Percentiles rank a stretch among this genome's conserved stretches.
Evolutionary conservation across 176 grass and related monocot species (phyloP).

Genomic region (Bromus sterilis): DNA sequence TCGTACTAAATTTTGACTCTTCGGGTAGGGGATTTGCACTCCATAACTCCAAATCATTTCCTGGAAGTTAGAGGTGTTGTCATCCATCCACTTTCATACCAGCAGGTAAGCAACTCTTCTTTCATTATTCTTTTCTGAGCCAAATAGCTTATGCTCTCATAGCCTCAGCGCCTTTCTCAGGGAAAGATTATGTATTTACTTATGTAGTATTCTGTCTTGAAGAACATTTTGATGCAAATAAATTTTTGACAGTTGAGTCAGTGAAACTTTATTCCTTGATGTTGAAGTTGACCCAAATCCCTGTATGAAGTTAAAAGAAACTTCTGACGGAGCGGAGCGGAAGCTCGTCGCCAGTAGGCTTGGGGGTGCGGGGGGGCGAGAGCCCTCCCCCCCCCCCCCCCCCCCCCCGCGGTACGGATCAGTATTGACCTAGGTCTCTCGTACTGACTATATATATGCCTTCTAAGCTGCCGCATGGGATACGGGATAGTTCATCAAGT

Average conservation of each 20-base stretch:
- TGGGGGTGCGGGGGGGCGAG: too few relatives aligned
- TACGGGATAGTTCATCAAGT: too few relatives aligned
- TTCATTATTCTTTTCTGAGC: not conserved
- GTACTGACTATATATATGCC: too few relatives aligned
- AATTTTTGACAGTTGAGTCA: not conserved
- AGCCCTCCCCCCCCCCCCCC: too few relatives aligned
- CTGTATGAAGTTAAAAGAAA: too few relatives aligned
- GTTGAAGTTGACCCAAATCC: not conserved
- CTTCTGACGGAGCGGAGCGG: too few relatives aligned
- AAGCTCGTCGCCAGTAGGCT: too few relatives aligned
- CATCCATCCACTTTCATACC: slow-evolving; percentile 93
- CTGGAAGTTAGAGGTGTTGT: slow-evolving; percentile 91
- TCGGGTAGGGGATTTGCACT: slow-evolving; percentile 94
- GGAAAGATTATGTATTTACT: slow-evolving; percentile 10
- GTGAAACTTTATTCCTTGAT: not conserved
- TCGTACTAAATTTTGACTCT: slow-evolving; percentile 13
- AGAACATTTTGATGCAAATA: not conserved
- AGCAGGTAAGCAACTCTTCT: slow-evolving; percentile 51
- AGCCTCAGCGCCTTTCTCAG: not conserved
- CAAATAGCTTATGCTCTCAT: not conserved
- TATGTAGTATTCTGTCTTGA: not conserved
- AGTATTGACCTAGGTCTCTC: too few relatives aligned
- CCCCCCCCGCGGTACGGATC: too few relatives aligned
- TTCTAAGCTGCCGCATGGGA: too few relatives aligned
- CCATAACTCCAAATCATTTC: slow-evolving; percentile 95